Evolutionary conservation across 1,284 basidiomycete genomes (phyloP), one percentile per base, ranked within the genome.

Genomic region (Marasmius sp.): DNA sequence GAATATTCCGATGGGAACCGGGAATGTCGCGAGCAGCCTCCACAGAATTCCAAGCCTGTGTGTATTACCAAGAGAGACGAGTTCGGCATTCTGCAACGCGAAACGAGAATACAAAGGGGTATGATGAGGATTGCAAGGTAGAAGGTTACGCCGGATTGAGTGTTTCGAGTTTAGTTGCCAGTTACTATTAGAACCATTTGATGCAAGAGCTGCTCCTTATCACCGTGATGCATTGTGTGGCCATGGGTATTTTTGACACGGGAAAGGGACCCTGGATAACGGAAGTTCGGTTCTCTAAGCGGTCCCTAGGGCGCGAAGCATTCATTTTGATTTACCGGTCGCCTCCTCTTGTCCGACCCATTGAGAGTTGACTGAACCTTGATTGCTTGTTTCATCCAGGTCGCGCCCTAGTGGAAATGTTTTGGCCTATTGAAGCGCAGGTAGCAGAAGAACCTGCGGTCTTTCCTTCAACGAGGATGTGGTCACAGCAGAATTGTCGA

Each of bases 391-490:
- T 34, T 34, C 37, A 22, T 48, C 7, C 71, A 98, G 94, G 87
- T 98, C 68, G 97, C 97, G 6, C 95, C 97, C 0, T 99, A 98
- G 76, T 99, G 99, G 8, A 97, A 99, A 76, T 99, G 97, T 70
- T 99, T 81, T 99, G 97, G 77, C 99, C 99, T 69, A 97, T n/a
- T n/a, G n/a, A 99, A 75, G 97, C 99, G 74, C 97, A 99, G 76
- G 97, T 99, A 77, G 96, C 98, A 75, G 94, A 92, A 99, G 84
- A 97, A 97, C 16, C 84, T 99, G 34, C 86, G 99, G 65, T 99
- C 99, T 82, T 99, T 99, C 80, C 5, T 97, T 99, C 67, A 97
- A 99, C 80, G 91, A 93, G 63, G 97, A 99, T 71, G 88, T 98
- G 62, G 1, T 77, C 87, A 3, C 93, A 95, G 5, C 74, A 84